Base-by-base conservation (phyloP, 495 filamentous ascomycete genomes). In the Aspergillus hancockii region DNA sequence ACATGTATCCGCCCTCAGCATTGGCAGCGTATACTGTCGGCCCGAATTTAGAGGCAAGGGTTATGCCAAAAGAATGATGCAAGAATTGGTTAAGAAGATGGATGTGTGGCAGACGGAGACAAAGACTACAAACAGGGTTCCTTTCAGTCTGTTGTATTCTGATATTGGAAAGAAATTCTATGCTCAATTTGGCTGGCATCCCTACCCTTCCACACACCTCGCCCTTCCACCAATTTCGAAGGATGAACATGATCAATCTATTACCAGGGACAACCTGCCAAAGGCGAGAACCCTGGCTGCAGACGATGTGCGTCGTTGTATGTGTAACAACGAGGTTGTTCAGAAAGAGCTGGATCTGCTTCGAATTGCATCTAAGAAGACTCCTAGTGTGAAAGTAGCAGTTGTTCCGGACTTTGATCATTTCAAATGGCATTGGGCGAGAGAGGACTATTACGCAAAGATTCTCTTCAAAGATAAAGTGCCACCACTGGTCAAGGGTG, bases 111-210 rank as follows among this genome's bases (percentile, higher is more conserved):
- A 84, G 57, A 75, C 72, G 36, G 79, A 77, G 7, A 67, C 71
- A 34, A 70, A 78, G 49, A 41, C 46, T 1, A 68, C 72, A 18
- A 65, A 71, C 53, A 70, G 70, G 22, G 71, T 72, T 14, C 58
- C 85, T 19, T 92, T 90, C 67, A 88, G 88, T 9, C 83, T 93
- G 23, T 73, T 98, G 32, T 98, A 88, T 73, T 97, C 93, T 10
- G 94, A 98, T 71, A 97, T 98, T 65, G 94, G 94, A 4, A 96
- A 95, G 78, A 72, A 72, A n/a, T 97, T 95, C 72, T 98, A 97
- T 71, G 83, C 91, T 8, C 81, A 79, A 52, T 82, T 84, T 60
- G 94, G 92, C 28, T 98, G 94, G 94, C 73, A 82, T 53, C 80
- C 88, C 0, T 93, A 87, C 63, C 73, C 75, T 9, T 92, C 88